Evolutionary conservation across 371 early-diverging fungal species (phyloP), one percentile per base, ranked within the genome.

Genomic region (Dipsacomyces acuminosporus): DNA sequence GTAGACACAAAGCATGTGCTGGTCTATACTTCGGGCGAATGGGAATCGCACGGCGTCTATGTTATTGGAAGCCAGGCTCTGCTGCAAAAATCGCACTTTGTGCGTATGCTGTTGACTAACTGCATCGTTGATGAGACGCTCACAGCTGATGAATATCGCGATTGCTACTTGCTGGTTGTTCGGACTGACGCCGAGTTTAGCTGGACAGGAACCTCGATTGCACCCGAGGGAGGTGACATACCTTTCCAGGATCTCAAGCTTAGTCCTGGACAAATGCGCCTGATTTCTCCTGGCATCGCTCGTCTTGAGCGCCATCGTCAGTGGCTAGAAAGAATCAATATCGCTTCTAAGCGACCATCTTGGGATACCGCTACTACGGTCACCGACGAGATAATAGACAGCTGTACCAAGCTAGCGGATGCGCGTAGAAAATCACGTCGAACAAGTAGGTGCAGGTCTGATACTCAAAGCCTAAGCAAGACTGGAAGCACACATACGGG

Each of bases 1-100:
- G 82, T 81, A 0, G 80, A 77, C 36, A 76, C 84, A 8, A 81
- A 80, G 26, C 90, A 87, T 51, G 81, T 83, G 44, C 74, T 87
- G 59, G 78, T 87, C 0, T 83, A 79, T 45, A 84, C 87, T 18
- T 77, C 77, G 7, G 64, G 64, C 34, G 74, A 79, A 7, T 83
- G 83, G 64, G 85, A 88, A 67, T 75, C 72, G 23, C 77, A 75
- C 38, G 78, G 84, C 2, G 64, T 82, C 1, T 87, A 86, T 47
- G 78, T 87, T 14, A 36, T 59, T n/a, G 58, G 53, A 38, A 72
- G 61, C 59, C 53, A 54, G 56, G 40, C 52, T n/a, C 38, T 62
- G 44, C 46, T 48, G 24, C 46, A 42, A 22, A 64, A 48, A 24
- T 57, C 62, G n/a, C 56, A 56, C 6, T 17, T 55, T 35, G 66